These are phyloP conservation scores for Leccinum disarticulatum DNA, from an alignment of 768 basidiomycete genomes.

Conservation along the genomic window DNA sequence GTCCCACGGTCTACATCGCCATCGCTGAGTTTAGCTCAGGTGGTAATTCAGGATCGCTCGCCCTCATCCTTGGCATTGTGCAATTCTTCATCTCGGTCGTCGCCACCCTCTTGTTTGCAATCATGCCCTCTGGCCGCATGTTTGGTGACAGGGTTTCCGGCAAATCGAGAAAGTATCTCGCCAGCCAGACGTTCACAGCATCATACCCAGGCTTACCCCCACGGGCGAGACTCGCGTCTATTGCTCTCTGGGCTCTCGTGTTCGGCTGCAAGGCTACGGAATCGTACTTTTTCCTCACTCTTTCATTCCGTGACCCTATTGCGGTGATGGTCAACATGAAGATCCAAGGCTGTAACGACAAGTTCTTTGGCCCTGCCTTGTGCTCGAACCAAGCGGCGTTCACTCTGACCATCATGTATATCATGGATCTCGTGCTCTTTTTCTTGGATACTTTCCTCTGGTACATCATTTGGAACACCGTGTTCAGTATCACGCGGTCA, in stretches of 20 bases:
- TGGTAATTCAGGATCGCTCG: conserved; percentile 62
- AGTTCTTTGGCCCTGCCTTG: conserved; percentile 77
- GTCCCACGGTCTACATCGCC: conserved; percentile 93
- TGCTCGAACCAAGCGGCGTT: conserved; percentile 95
- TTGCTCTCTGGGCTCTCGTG: conserved; percentile 85
- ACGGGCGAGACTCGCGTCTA: conserved; percentile 71
- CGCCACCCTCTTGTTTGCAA: conserved; percentile 82
- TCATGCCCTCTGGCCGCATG: conserved; percentile 96
- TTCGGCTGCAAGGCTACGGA: conserved; percentile 97
- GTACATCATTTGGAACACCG: conserved; percentile 99
- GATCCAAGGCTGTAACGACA: conserved; percentile 87
- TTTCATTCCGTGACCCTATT: conserved; percentile 92
- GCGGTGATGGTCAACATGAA: conserved; percentile 96
- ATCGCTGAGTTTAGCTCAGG: conserved; percentile 66
- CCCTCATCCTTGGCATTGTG: conserved; percentile 92
- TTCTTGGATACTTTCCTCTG: conserved; percentile 99
- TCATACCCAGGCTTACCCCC: conserved; percentile 76
- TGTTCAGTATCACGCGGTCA: conserved; percentile 83
- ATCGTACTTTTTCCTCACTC: conserved; percentile 97
- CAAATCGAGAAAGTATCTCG: conserved; percentile 95
- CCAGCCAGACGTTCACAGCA: conserved; percentile 97
- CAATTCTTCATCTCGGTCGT: conserved; percentile 93
- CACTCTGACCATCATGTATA: conserved; percentile 94
- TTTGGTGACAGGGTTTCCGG: conserved; percentile 97
- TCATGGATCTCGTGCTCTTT: conserved; percentile 97